Conservation (phyloP, 495 filamentous ascomycete species). For the Trichoderma erinaceum region DNA sequence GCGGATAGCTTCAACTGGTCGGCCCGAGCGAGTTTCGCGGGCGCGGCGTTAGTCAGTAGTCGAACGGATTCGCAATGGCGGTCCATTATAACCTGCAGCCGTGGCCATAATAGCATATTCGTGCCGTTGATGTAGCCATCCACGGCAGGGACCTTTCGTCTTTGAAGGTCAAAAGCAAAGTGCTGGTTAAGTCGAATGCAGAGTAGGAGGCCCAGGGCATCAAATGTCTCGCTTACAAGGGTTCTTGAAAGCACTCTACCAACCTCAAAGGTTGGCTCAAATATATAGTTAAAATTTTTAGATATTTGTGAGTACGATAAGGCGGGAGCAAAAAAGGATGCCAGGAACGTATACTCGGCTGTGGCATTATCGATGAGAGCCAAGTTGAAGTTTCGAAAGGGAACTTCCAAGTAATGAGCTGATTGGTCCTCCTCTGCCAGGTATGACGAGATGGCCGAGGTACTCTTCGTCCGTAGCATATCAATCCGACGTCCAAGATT, state of each 20-base stretch:
- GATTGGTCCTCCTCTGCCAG: conserved; percentile 81
- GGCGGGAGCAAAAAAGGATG: conserved; percentile 72
- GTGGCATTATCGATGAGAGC: conserved; percentile 89
- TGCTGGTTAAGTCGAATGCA: conserved; percentile 93
- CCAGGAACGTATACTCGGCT: conserved; percentile 91
- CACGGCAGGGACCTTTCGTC: conserved; percentile 79
- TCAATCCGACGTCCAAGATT: conserved; percentile 80
- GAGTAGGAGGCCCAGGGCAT: conserved; percentile 79
- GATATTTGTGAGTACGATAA: conserved; percentile 52
- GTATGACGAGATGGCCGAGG: conserved; percentile 69
- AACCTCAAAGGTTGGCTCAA: conserved; percentile 74
- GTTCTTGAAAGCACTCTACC: conserved; percentile 71
- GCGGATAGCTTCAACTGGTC: conserved; percentile 62
- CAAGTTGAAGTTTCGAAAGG: conserved; percentile 90
- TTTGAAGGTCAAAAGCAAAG: conserved; percentile 85
- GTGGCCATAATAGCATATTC: conserved; percentile 93
- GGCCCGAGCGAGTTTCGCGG: conserved; percentile 42
- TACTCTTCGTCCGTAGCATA: conserved; percentile 61
- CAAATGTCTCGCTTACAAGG: conserved; percentile 67
- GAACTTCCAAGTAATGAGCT: conserved; percentile 78
- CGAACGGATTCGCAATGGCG: conserved; percentile 82
- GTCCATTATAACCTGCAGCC: conserved; percentile 90
- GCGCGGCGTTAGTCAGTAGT: conserved; percentile 46
- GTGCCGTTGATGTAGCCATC: conserved; percentile 92
- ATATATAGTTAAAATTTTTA: conserved; percentile 70